phyloP scores from a whole-genome alignment of 2,329 filamentous ascomycete species.

The Pyricularia pennisetigena region DNA sequence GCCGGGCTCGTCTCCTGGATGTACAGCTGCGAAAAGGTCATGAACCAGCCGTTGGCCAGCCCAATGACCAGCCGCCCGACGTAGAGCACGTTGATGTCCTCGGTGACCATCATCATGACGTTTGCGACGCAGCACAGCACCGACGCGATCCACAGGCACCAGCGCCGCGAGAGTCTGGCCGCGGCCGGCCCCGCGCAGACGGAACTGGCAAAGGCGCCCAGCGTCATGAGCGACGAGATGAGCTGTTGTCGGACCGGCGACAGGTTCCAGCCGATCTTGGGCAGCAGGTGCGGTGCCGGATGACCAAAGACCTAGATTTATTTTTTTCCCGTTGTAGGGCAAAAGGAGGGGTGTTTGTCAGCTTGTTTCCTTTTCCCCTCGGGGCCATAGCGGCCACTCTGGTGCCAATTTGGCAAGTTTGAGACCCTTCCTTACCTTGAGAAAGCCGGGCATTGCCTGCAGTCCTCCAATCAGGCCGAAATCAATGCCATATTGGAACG shows the following conservation, averaged over 20 bases:
- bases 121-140: constrained; percentile 35
- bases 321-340: too few species aligned
- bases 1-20: constrained; percentile 15
- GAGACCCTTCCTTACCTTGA: constrained; percentile 12
- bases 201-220: constrained; percentile 21
- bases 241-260: constrained; percentile 24
- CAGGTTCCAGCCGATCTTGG: constrained; percentile 17
- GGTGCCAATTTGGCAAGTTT: background rate
- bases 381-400: too few species aligned
- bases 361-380: too few species aligned
- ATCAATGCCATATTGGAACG: constrained; percentile 24
- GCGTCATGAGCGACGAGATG: constrained; percentile 23
- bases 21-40: constrained; percentile 28
- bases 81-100: constrained; percentile 37
- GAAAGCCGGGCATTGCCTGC: constrained; percentile 24
- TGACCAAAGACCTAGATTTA: constrained; percentile 17
- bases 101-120: constrained; percentile 43
- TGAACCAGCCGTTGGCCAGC: constrained; percentile 40
- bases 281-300: constrained; percentile 12
- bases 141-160: constrained; percentile 30
- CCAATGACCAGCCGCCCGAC: constrained; percentile 40
- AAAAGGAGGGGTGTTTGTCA: background rate
- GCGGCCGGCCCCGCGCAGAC: constrained; percentile 23
- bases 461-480: constrained; percentile 23
- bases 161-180: constrained; percentile 20